Evolutionary conservation across 805 yeast species (phyloP).

Genomic region (Nadsonia fulvescens): DNA sequence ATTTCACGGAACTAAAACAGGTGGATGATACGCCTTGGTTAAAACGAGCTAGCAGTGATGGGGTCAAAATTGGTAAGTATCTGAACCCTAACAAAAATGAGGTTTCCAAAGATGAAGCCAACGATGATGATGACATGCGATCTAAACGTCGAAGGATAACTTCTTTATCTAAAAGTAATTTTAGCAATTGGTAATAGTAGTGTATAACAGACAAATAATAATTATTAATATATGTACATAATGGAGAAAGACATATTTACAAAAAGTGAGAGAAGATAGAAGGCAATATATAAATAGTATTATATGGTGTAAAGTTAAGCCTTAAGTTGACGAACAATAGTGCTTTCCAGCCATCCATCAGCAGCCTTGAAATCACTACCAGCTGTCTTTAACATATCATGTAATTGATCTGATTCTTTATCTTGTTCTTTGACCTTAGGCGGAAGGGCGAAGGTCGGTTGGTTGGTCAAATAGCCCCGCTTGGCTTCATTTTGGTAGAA

Average conservation of each 20-base stretch:
- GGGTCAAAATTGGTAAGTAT: constrained; percentile 11
- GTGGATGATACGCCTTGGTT: constrained; percentile 13
- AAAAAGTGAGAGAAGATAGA: too few species aligned
- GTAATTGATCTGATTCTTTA: neutral
- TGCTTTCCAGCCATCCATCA: too few species aligned
- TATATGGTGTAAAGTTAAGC: too few species aligned
- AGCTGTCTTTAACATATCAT: neutral
- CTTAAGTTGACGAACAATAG: too few species aligned
- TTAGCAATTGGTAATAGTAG: constrained; percentile 11
- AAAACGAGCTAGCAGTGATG: constrained; percentile 4
- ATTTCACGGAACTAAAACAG: neutral
- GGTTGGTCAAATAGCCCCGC: constrained; percentile 43
- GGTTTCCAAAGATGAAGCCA: constrained; percentile 1
- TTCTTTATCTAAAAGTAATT: constrained; percentile 9
- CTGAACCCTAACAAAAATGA: constrained; percentile 6
- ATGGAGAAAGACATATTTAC: too few species aligned
- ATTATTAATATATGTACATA: too few species aligned
- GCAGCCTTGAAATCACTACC: too few species aligned
- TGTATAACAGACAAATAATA: too few species aligned
- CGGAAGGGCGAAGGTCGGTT: constrained; percentile 4
- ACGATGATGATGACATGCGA: constrained; percentile 1
- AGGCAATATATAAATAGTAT: too few species aligned
- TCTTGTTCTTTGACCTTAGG: too few species aligned
- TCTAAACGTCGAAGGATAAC: constrained; percentile 9
- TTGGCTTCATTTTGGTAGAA: constrained; percentile 54